A percentile compares a stretch with the other conserved stretches of the same genome.
phyloP scores from a whole-genome alignment of 2,329 filamentous ascomycete genomes.

The Aspergillus spinulosporus region DNA sequence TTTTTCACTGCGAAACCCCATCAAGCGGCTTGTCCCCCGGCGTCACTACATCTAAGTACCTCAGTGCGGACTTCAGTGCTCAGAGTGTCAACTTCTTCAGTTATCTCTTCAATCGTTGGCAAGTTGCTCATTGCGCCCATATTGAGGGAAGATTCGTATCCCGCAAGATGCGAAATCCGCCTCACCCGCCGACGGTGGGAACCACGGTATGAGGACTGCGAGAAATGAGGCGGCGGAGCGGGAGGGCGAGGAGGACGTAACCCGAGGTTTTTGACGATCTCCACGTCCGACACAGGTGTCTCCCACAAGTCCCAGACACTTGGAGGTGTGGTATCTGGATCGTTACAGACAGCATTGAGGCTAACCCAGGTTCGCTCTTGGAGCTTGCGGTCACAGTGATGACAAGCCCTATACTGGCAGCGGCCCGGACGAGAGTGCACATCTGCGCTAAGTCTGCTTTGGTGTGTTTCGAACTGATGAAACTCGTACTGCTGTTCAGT shows the following conservation, averaged over 20 bases:
- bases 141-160: background rate
- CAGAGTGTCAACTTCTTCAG: conserved; percentile 4
- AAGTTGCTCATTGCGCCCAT: background rate
- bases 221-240: conserved; percentile 1
- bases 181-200: background rate
- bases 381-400: conserved; percentile 20
- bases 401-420: conserved; percentile 21
- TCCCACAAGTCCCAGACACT: conserved; percentile 33
- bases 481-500: background rate
- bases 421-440: background rate
- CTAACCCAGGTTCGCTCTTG: conserved; percentile 47
- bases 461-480: background rate
- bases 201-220: conserved; percentile 1
- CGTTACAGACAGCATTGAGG: conserved; percentile 44
- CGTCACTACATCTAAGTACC: background rate
- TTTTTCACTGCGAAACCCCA: background rate
- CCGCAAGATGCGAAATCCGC: background rate
- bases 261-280: conserved; percentile 24
- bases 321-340: conserved; percentile 25
- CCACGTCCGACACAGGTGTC: conserved; percentile 30
- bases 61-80: background rate
- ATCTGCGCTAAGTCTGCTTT: background rate
- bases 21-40: background rate
- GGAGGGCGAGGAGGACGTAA: conserved; percentile 2
- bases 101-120: conserved; percentile 12